Base-by-base conservation (phyloP, 345 rosid genomes). In the Populus pruinosa region DNA sequence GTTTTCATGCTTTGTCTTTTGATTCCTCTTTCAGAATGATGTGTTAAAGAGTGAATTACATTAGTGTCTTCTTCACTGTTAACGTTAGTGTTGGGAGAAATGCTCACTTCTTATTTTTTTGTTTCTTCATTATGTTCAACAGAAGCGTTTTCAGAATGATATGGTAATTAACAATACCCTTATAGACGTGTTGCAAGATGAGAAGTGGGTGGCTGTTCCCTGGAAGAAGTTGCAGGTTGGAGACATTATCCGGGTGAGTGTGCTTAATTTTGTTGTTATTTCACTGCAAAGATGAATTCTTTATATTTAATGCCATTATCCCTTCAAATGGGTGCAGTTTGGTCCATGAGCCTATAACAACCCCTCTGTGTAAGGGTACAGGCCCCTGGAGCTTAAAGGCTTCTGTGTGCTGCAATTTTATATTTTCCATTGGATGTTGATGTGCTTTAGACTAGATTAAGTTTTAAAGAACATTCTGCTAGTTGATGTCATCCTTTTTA, bases 191-290 rank as follows among this genome's bases (percentile, higher is more conserved):
- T 84, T 96, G 86, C 96, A 89, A 88, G 91, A 88, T 85, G 92
- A 90, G 81, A 88, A 76, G 79, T 96, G 99, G 99, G 87, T 76
- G 82, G 67, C 83, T 82, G 80, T 90, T 65, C 87, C 97, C 6
- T 96, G 98, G 99, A 91, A 92, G 88, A 94, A 85, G 90, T 82
- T 96, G 86, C 99, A 94, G 86, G 99, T 92, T 82, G 98, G 99
- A 87, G 99, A 96, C 75, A 84, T 96, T 85, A 83, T 96, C 77
- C 90, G 86, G 92, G 99, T 96, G 86, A 87, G 91, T 88, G 47
- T 39, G 62, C 35, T 71, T 66, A 43, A 56, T 11, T 71, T 73
- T 49, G n/a, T 73, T 53, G 61, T 71, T 43, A 18, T 71, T 72
- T 76, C 75, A 36, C 39, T 77, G 31, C 33, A 49, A 66, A 27